A percentile compares a stretch with the other conserved stretches of the same genome.
phyloP scores from a whole-genome alignment of 2,329 filamentous ascomycete species.

The Exophiala oligosperma region DNA sequence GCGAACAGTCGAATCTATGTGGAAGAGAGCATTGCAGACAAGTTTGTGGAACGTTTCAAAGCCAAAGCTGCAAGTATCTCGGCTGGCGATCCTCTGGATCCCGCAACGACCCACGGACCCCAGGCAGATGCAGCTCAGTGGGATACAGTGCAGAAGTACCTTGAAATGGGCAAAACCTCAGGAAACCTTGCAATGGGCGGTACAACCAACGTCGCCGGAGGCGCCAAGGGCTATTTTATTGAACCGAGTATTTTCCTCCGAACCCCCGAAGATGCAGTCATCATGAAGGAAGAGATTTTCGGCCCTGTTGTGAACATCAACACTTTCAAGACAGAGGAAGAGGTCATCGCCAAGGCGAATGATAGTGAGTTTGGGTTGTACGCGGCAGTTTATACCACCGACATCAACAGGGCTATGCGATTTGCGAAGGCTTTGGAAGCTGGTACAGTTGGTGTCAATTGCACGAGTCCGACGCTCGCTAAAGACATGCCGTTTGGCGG shows the following conservation, averaged over 20 bases:
- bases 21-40: slow-evolving; percentile 25
- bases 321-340: slow-evolving; percentile 47
- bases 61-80: slow-evolving; percentile 34
- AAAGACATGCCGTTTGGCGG: slow-evolving; percentile 63
- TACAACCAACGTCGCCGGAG: slow-evolving; percentile 30
- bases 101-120: slow-evolving; percentile 43
- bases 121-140: slow-evolving; percentile 47
- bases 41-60: slow-evolving; percentile 36
- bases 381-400: slow-evolving; percentile 52
- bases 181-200: slow-evolving; percentile 41
- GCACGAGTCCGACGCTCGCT: slow-evolving; percentile 37
- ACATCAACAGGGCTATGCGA: slow-evolving; percentile 27
- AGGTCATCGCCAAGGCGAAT: slow-evolving; percentile 42
- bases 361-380: slow-evolving; percentile 43
- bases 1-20: slow-evolving; percentile 40
- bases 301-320: slow-evolving; percentile 56
- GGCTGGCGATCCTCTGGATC: slow-evolving; percentile 43
- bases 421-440: slow-evolving; percentile 27
- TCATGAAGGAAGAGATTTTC: slow-evolving; percentile 45
- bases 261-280: slow-evolving; percentile 36
- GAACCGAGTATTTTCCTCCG: slow-evolving; percentile 39
- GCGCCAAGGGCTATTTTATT: slow-evolving; percentile 42
- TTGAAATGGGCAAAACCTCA: slow-evolving; percentile 43
- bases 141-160: slow-evolving; percentile 43
- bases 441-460: slow-evolving; percentile 44